Percentiles rank a stretch among this genome's conserved stretches.
Evolutionary conservation across 169 alveolate genomes (phyloP).

Genomic region (Toxoplasma gondii): DNA sequence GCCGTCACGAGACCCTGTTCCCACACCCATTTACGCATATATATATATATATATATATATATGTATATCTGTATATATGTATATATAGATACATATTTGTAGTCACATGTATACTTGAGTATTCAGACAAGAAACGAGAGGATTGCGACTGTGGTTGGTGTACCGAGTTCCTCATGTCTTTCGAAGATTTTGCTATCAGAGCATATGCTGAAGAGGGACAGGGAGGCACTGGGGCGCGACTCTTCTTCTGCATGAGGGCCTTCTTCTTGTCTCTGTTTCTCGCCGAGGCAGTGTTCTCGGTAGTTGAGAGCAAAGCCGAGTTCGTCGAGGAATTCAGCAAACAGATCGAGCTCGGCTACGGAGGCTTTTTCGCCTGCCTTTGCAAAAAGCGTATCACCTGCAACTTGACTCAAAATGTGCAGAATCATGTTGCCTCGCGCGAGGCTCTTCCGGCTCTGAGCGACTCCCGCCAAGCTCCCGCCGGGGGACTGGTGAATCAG

Average conservation of each 20-base stretch:
- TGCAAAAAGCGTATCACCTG: not conserved
- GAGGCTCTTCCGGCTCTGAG: not conserved
- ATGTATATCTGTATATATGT: not conserved
- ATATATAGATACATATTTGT: not conserved
- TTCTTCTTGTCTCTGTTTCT: not conserved
- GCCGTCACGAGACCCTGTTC: too few relatives aligned
- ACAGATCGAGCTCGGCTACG: not conserved
- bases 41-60: not conserved
- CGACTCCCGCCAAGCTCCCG: not conserved
- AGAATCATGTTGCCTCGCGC: conserved; percentile 19
- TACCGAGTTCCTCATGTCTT: not conserved
- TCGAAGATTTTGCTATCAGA: not conserved
- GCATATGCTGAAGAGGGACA: conserved; percentile 18
- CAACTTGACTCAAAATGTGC: not conserved
- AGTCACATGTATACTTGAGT: not conserved
- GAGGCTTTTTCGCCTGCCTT: not conserved
- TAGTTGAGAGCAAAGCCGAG: not conserved
- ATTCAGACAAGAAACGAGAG: not conserved
- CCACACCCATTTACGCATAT: too few relatives aligned
- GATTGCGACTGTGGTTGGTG: too few relatives aligned
- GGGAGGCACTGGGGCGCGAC: not conserved
- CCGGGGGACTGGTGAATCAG: not conserved
- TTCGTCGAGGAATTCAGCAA: not conserved
- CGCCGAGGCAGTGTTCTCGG: not conserved
- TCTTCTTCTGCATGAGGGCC: not conserved